Conservation (phyloP, 2,329 filamentous ascomycete species). For the Pseudonectria buxi region DNA sequence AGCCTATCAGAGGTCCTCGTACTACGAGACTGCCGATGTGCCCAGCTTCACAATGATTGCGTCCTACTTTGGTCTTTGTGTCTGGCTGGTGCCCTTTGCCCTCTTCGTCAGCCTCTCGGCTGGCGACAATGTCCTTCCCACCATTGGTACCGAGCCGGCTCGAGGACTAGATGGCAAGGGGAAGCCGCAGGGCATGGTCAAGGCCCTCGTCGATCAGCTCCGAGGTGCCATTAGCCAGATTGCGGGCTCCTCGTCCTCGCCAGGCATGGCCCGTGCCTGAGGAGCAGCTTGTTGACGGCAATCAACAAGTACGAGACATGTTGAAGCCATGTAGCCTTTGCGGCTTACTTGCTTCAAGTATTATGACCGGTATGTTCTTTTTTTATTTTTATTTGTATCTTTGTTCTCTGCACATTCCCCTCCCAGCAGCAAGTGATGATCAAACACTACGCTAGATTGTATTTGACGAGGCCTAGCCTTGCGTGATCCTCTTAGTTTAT, state of each 20-base stretch:
- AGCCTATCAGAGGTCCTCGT: conserved; percentile 52
- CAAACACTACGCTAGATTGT: conserved; percentile 40
- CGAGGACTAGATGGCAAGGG: conserved; percentile 40
- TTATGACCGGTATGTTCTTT: conserved; percentile 7
- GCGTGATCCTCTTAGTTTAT: conserved; percentile 29
- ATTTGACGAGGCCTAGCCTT: conserved; percentile 34
- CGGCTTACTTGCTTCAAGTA: neutral
- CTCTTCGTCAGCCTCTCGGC: conserved; percentile 92
- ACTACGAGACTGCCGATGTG: conserved; percentile 56
- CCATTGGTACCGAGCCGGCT: conserved; percentile 65
- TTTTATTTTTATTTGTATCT: conserved; percentile 2
- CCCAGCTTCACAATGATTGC: conserved; percentile 92
- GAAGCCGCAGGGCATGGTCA: conserved; percentile 58
- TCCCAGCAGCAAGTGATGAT: conserved; percentile 30
- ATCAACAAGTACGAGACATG: neutral
- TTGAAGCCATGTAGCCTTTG: neutral
- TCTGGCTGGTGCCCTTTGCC: conserved; percentile 94
- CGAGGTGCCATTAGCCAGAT: conserved; percentile 46
- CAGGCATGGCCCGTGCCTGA: conserved; percentile 19
- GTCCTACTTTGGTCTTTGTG: conserved; percentile 90
- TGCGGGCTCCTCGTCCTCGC: conserved; percentile 20
- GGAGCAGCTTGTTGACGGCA: neutral
- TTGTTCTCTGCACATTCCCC: neutral
- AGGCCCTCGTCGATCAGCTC: conserved; percentile 55
- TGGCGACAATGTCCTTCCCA: conserved; percentile 89